Evolutionary conservation across 257 asterid species (phyloP), one percentile per base, ranked within the genome.

Genomic region (Cinchona pubescens): DNA sequence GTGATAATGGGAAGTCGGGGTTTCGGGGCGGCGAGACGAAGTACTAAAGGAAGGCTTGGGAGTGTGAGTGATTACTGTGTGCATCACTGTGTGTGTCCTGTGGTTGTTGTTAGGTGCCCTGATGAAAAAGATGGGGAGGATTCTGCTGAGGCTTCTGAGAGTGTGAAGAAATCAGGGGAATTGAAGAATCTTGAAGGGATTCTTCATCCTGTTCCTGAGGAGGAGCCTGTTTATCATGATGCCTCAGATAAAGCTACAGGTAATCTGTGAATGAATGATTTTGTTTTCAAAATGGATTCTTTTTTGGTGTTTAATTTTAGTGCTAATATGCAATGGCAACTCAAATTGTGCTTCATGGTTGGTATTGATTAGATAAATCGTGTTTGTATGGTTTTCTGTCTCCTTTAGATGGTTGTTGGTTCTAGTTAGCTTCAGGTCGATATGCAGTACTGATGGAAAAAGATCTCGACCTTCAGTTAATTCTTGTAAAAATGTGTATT

Each of bases 1-100:
- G 91, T 91, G 55, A 87, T 91, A 38, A 91, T 91, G 96, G 96
- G 96, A 77, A 91, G 96, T 65, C 71, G 96, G 29, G 96, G 96
- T 40, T 87, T 90, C 58, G 96, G 96, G 7, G 94, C 94, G 8
- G 81, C 90, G 7, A 85, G 83, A 86, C 84, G 87, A 72, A 79
- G 75, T 35, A 80, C 86, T 29, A 87, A 87, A 81, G 94, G 94
- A 76, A 85, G 91, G 86, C 85, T 90, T 56, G 96, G 96, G 65
- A 90, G 94, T 78, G 94, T 90, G 43, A 90, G 94, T 75, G 96
- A 90, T 81, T 90, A 90, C 27, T 90, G 96, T 15, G 92, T 90
- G 84, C 93, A 83, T 63, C 96, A 88, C 75, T 88, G 96, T 53
- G 94, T 88, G 25, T 90, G 96, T 53, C 96, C 96, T 19, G 90